phyloP scores from a whole-genome alignment of 148 eudicot species.

The Dianthus caryophyllus region DNA sequence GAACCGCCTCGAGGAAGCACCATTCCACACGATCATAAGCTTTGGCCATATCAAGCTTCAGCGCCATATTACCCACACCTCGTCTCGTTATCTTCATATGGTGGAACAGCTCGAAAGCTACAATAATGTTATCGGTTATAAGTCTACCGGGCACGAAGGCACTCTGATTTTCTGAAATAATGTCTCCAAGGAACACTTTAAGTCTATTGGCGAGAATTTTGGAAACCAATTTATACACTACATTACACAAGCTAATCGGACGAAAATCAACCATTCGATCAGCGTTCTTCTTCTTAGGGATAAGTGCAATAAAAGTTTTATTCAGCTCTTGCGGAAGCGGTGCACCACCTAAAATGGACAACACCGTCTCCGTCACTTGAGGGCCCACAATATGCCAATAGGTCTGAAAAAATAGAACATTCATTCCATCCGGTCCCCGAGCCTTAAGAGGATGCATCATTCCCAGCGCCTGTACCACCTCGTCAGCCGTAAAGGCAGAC shows the following conservation, averaged over 20 bases:
- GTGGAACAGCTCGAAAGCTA: background rate
- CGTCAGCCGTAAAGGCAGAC: too few species aligned
- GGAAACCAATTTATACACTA: too few species aligned
- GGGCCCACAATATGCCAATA: too few species aligned
- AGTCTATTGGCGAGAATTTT: background rate
- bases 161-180: background rate
- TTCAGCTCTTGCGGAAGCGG: too few species aligned
- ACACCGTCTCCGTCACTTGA: too few species aligned
- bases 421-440: too few species aligned
- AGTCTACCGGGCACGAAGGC: background rate
- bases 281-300: background rate
- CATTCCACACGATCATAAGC: background rate
- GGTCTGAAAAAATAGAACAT: too few species aligned
- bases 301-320: background rate
- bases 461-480: too few species aligned
- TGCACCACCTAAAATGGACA: too few species aligned
- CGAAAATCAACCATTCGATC: background rate
- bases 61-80: background rate
- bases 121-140: background rate
- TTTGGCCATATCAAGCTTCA: too few species aligned
- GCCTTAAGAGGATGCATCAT: too few species aligned
- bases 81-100: background rate
- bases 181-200: background rate
- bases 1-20: background rate
- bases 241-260: background rate